Evolutionary conservation across 2,329 filamentous ascomycete genomes (phyloP), one percentile per base, ranked within the genome.

Genomic region (Pseudogymnoascus sp.): DNA sequence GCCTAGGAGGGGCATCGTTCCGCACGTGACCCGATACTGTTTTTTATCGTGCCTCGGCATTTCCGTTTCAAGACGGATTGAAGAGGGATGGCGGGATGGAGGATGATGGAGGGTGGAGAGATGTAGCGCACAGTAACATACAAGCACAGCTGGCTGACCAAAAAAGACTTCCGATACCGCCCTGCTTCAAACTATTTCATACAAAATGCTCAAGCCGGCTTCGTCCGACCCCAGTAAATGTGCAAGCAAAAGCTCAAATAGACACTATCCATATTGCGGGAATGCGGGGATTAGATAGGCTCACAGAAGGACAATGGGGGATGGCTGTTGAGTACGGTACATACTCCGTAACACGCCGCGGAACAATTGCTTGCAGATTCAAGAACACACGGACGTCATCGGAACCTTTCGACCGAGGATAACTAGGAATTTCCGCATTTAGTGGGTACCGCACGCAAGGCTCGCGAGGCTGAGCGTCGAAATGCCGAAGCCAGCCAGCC

Each of bases 401-500:
- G 51, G 51, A 36, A 57, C 51, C 51, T 57, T 57, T 57, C 51
- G 51, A 57, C 51, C 51, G 51, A 57, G 51, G 51, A 36, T 57
- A 57, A 57, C 51, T 18, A 36, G 51, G 51, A 57, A 34, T 57
- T 57, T 57, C 29, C 51, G 51, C 51, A 34, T 57, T 57, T 57
- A 57, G 51, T 57, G 51, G 51, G 51, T 57, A 57, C 51, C 51
- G 51, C 51, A 57, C 51, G 12, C 51, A 57, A 57, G 51, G 51
- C 51, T 57, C 51, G 11, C 51, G 51, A 57, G 51, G 51, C 51
- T 57, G 51, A 57, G 51, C 51, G 12, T 14, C n/a, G n/a, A 57
- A 36, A 57, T 57, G 51, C 51, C 51, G 51, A 57, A 57, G 51
- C 51, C 51, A 57, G 29, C 51, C 51, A 34, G 29, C 51, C 51